Conservation (phyloP, 345 rosid genomes). For the Citrus reticulata region DNA sequence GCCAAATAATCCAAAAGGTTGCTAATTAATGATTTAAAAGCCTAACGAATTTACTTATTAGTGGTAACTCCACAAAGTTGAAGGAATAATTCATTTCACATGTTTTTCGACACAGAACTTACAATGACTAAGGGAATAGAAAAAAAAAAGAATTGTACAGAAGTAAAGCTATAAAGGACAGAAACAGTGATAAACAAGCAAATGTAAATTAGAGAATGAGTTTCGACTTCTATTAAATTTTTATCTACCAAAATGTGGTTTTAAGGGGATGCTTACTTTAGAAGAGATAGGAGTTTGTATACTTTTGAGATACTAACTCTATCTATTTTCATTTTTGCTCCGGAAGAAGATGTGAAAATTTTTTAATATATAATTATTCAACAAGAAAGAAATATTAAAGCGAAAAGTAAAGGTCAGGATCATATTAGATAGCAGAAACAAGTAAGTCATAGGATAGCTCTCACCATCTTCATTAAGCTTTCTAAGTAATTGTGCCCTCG, state of each 20-base stretch:
- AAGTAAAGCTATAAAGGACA: neutral
- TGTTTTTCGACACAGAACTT: neutral
- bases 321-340: neutral
- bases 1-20: neutral
- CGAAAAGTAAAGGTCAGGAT: neutral
- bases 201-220: neutral
- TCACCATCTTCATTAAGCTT: constrained; percentile 89
- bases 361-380: neutral
- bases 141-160: neutral
- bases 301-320: neutral
- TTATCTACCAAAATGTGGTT: neutral
- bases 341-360: neutral
- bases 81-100: neutral
- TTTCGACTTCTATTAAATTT: neutral
- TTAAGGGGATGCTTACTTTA: neutral
- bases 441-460: constrained; percentile 19
- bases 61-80: neutral
- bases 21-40: neutral
- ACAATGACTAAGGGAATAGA: neutral
- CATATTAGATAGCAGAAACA: constrained; percentile 17
- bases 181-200: neutral
- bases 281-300: neutral
- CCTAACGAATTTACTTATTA: neutral
- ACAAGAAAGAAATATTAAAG: neutral
- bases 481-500: constrained; percentile 62